Conservation (phyloP, 176 grass and related monocot species). For the Eleusine indica region DNA sequence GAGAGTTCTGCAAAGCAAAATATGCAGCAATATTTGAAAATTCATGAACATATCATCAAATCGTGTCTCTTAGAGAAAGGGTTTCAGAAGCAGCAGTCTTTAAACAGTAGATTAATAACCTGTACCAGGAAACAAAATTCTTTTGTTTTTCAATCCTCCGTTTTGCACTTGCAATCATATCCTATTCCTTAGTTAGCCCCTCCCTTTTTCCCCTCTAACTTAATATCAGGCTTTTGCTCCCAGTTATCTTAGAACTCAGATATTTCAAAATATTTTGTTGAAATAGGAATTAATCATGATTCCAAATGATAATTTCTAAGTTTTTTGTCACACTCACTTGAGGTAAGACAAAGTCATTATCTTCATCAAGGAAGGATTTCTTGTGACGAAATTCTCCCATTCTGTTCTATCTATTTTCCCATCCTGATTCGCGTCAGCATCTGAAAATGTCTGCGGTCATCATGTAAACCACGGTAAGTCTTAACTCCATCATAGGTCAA, state of each 20-base stretch:
- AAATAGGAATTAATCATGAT: background rate
- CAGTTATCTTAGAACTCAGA: background rate
- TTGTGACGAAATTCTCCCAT: slow-evolving; percentile 87
- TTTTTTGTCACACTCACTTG: slow-evolving; percentile 58
- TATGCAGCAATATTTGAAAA: background rate
- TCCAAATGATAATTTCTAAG: background rate
- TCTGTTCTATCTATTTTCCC: slow-evolving; percentile 95
- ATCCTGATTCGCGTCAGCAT: slow-evolving; percentile 87
- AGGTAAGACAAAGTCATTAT: slow-evolving; percentile 99
- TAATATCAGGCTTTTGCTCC: background rate
- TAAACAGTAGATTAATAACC: background rate
- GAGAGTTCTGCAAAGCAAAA: slow-evolving; percentile 30
- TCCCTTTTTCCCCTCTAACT: background rate
- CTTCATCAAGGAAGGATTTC: slow-evolving; percentile 92
- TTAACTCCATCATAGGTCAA: slow-evolving; percentile 22
- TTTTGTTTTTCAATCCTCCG: too few species aligned
- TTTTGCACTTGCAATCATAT: too few species aligned
- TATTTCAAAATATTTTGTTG: background rate
- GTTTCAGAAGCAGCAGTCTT: background rate
- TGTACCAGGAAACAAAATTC: slow-evolving; percentile 5
- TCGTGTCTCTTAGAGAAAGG: background rate
- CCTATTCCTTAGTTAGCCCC: background rate
- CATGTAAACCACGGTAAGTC: slow-evolving; percentile 30
- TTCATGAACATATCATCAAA: background rate
- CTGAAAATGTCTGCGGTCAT: slow-evolving; percentile 78